Base-by-base conservation (phyloP, 331 rosid species). In the Spiraea crenata region DNA sequence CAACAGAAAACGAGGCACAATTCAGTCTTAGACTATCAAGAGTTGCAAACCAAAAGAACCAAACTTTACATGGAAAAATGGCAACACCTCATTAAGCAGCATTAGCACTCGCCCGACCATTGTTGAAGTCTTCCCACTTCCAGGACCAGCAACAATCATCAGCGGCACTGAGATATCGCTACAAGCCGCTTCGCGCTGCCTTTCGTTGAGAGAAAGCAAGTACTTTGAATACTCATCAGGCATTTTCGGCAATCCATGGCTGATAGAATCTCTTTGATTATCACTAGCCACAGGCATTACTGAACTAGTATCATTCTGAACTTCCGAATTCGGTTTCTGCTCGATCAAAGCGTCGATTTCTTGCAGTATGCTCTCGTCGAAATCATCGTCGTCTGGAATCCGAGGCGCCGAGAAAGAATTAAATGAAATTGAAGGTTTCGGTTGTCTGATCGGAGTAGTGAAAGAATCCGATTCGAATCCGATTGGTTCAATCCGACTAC, bases 71-170 rank as follows among this genome's bases (percentile, higher is more conserved):
- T 25, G 57, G 57, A 65, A 50, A 77, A 49, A 31, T 3, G 59
- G 72, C 58, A 20, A n/a, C 70, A 93, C 99, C 99, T 93, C 90
- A 70, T 85, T 85, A 67, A 93, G 96, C 68, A 93, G 82, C 96
- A 85, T 75, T 75, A 93, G 81, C 67, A 93, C 87, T 46, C 99
- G 90, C 56, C 99, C 99, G 62, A 93, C 99, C 96, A 93, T 93
- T 6, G 99, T 93, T 12, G 99, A 91, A 74, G 99, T 93, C 99
- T 93, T 93, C 77, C 98, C 97, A 79, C 98, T 93, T 83, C 98
- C 98, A 2, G 98, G 98, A 44, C 98, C 98, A 71, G 98, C 97
- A 42, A 85, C 84, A 76, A 93, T 89, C 88, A 93, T 85, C 69
- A 93, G 77, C n/a, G 98, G 98, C 59, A 70, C 72, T 4, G 96